Evolutionary conservation across 78 protist species (phyloP), one percentile per base, ranked within the genome.

Genomic region (Diacronema lutheri): DNA sequence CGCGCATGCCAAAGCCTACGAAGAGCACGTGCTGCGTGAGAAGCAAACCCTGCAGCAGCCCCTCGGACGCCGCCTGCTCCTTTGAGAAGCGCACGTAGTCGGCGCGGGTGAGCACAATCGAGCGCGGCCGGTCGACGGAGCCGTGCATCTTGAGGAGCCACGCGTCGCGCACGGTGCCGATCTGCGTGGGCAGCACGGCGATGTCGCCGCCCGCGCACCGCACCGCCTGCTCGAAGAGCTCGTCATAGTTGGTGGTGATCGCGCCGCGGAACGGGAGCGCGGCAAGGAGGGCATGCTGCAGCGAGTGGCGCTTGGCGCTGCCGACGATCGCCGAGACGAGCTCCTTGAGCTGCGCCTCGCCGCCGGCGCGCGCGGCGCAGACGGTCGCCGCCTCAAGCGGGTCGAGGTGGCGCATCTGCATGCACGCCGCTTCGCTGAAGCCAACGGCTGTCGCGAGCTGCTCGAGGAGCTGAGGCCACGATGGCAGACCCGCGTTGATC

Each of bases 21-120:
- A 92, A 92, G n/a, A 92, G 61, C 26, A 92, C 40, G 72, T 90
- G 93, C 83, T 90, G 81, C 33, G 94, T 92, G 56, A 92, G 68
- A 4, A 92, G 66, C 25, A 84, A 72, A n/a, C 88, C 65, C 68
- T 92, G 94, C 31, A 90, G 74, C 29, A 92, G 87, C 29, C 93
- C 94, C 35, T 86, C 81, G 11, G 87, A 71, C n/a, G 93, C 94
- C 55, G 89, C 87, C 23, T 89, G 83, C 37, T 84, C 83, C 56
- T 58, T 66, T 19, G 93, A 90, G 81, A 83, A 92, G 55, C 91
- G 77, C 46, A 84, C 33, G 76, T 92, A 92, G 73, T 92, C 90
- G 25, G 83, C 86, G 58, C 94, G 65, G 41, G 94, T 90, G 33
- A 92, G 78, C 20, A 92, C 88, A 64, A 92, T 90, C 44, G 81